A percentile compares a stretch with the other conserved stretches of the same genome.
These are phyloP conservation scores for Cercospora nicotianae DNA, from an alignment of 2,329 filamentous ascomycete species.

Conservation along the genomic window DNA sequence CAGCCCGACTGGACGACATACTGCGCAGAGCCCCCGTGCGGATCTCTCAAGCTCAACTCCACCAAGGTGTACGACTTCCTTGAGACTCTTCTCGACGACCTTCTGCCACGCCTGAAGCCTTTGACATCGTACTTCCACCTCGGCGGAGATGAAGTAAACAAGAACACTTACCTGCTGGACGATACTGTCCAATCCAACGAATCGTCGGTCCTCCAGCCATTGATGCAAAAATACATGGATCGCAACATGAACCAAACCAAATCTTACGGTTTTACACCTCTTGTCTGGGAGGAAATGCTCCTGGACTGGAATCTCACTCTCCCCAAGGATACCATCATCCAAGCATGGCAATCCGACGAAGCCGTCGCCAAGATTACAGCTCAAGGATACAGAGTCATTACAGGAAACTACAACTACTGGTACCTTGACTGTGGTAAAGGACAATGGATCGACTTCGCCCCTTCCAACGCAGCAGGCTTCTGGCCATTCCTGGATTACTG, in stretches of 20 bases:
- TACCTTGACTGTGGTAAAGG: conserved; percentile 77
- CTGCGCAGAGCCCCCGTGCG: conserved; percentile 56
- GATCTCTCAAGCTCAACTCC: conserved; percentile 74
- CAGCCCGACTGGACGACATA: conserved; percentile 56
- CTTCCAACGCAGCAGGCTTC: conserved; percentile 52
- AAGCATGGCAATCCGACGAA: conserved; percentile 70
- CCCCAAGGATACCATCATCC: conserved; percentile 69
- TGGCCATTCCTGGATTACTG: conserved; percentile 83
- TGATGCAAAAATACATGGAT: conserved; percentile 76
- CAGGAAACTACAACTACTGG: conserved; percentile 76
- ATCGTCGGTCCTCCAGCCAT: conserved; percentile 64
- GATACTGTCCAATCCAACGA: conserved; percentile 68
- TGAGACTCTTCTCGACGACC: conserved; percentile 69
- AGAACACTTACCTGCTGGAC: conserved; percentile 72
- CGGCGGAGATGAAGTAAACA: conserved; percentile 84
- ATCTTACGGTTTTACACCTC: conserved; percentile 62
- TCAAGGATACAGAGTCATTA: conserved; percentile 69
- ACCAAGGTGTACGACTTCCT: conserved; percentile 69
- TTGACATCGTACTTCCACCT: conserved; percentile 79
- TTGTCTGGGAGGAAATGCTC: conserved; percentile 89
- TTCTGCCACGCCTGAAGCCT: conserved; percentile 69
- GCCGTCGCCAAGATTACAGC: conserved; percentile 62
- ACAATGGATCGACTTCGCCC: conserved; percentile 71
- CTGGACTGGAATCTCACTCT: conserved; percentile 75
- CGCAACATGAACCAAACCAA: conserved; percentile 66